Evolutionary conservation across 1,284 basidiomycete species (phyloP), one percentile per base, ranked within the genome.

Genomic region (Ganoderma sinense): DNA sequence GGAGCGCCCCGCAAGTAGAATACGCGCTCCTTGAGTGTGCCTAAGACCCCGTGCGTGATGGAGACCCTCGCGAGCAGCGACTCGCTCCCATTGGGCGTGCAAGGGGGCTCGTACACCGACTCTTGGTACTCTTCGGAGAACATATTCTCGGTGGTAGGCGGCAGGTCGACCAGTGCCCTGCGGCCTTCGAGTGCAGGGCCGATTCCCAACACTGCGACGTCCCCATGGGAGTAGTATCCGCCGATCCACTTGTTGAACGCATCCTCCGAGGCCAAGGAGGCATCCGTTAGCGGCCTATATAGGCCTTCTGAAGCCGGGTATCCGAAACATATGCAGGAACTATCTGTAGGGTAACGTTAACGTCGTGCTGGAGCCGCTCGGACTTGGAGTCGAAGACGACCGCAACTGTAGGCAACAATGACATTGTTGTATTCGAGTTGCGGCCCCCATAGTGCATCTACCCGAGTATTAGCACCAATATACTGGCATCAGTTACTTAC

Each of bases 121-220:
- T 36, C 56, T 4, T 7, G 18, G 18, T 33, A 6, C 33, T 78
- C 75, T 18, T 55, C 70, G 14, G 64, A 67, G 20, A 65, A 40
- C 48, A 75, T 48, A 14, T 64, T 69, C 23, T 63, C 41, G 31
- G 72, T 58, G 7, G 67, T 73, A 31, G 74, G 69, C 11, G 56
- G 64, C 14, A 72, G 74, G 23, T 63, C 36, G 18, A 29, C 36
- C 13, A 69, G 63, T 0, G 69, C 67, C 1, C 61, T 67, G 36
- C 74, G 72, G 23, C 56, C 61, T 58, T 75, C 72, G 62, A 75
- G 70, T 10, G 56, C 36, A 41, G 31, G n/a, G n/a, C n/a, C 29
- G 7, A 58, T 13, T 36, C 56, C 56, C 56, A 33, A 29, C 20
- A 59, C 14, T 10, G 45, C 45, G 20, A 53, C 31, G 59, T 64